A percentile compares a stretch with the other conserved stretches of the same genome.
These are phyloP conservation scores for Umbellularia californica DNA, from an alignment of 164 flowering plant species.

Conservation along the genomic window DNA sequence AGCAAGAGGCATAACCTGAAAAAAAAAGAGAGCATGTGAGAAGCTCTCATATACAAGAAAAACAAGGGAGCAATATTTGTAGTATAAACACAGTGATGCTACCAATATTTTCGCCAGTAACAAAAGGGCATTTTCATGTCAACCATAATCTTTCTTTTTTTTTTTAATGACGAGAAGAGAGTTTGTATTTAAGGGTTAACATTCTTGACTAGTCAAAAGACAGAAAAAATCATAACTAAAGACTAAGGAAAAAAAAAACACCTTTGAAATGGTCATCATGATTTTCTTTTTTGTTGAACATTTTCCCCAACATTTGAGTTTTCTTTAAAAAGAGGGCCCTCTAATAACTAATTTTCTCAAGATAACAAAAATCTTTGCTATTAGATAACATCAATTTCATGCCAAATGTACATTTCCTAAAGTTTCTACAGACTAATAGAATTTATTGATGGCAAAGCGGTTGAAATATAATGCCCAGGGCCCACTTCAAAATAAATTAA, in stretches of 20 bases:
- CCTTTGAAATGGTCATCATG: not conserved
- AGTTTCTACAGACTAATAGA: too few species aligned
- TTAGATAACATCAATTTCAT: too few species aligned
- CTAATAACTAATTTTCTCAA: not conserved
- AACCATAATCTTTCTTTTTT: not conserved
- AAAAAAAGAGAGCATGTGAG: slow-evolving; percentile 3
- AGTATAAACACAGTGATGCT: not conserved
- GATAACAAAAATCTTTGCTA: too few species aligned
- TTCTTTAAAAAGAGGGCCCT: not conserved
- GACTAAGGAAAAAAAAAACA: too few species aligned
- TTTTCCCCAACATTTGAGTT: not conserved
- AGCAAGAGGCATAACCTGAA: slow-evolving; percentile 87
- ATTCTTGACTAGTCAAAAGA: too few species aligned
- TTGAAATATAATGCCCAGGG: too few species aligned
- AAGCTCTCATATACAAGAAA: not conserved
- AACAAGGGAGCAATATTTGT: not conserved
- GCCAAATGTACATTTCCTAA: too few species aligned
- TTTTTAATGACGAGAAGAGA: not conserved
- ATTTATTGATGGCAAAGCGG: too few species aligned
- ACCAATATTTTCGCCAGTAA: not conserved
- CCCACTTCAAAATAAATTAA: too few species aligned
- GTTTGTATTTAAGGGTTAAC: not conserved
- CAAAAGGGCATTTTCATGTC: not conserved
- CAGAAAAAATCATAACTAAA: too few species aligned
- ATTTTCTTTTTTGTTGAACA: too few species aligned